A percentile compares a stretch with the other conserved stretches of the same genome.
Evolutionary conservation across 2,329 filamentous ascomycete genomes (phyloP).

Genomic region (Fusarium sp.): DNA sequence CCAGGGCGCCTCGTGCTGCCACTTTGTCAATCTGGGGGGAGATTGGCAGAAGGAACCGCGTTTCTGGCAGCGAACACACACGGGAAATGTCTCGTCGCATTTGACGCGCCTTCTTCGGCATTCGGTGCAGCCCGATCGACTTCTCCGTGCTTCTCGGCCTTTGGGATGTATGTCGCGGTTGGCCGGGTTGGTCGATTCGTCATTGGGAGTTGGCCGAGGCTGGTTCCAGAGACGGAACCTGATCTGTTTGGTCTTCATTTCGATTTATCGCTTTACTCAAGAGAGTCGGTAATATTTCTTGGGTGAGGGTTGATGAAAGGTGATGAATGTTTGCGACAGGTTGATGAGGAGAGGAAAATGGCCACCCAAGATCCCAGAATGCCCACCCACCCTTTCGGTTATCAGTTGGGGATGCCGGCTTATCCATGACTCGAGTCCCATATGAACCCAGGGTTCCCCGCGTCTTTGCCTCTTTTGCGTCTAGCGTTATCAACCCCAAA

Average conservation of each 20-base stretch:
- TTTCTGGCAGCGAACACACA: neutral
- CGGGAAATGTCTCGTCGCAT: slow-evolving; percentile 5
- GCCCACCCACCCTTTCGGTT: neutral
- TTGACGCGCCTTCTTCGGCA: slow-evolving; percentile 1
- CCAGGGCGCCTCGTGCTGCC: slow-evolving; percentile 7
- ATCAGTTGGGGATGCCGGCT: neutral
- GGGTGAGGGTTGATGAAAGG: neutral
- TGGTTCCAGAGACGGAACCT: neutral
- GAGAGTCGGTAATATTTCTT: no score
- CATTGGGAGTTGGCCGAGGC: neutral
- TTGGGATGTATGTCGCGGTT: neutral
- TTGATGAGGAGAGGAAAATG: neutral
- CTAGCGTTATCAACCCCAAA: neutral
- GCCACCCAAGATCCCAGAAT: neutral
- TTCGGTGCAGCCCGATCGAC: neutral
- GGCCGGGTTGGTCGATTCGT: neutral
- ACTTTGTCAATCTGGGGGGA: neutral
- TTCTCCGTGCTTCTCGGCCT: neutral
- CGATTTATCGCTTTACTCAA: fast-evolving
- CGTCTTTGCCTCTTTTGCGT: neutral
- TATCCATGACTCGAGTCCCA: neutral
- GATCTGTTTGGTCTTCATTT: neutral
- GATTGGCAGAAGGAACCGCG: neutral
- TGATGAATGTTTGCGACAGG: neutral
- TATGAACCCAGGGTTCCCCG: neutral